Percentiles rank a stretch among this genome's conserved stretches.
Conservation (phyloP, 2,329 filamentous ascomycete genomes). For the Calycina herbarum region DNA sequence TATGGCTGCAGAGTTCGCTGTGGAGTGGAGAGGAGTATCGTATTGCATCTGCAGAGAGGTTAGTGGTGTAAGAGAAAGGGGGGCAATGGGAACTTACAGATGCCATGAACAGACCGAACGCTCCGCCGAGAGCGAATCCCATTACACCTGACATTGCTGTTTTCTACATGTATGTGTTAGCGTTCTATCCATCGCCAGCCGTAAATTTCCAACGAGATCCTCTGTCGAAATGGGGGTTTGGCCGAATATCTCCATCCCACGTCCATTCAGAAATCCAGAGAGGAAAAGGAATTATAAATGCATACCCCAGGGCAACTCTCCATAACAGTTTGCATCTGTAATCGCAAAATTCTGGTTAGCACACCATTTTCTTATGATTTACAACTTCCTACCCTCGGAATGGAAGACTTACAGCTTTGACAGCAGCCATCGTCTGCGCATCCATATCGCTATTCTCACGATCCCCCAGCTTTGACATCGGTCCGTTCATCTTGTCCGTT, state of each 20-base stretch:
- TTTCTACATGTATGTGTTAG: conserved; percentile 53
- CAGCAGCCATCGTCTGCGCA: conserved; percentile 17
- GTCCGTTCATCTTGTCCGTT: conserved; percentile 8
- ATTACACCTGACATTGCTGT: conserved; percentile 86
- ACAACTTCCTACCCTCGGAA: neutral
- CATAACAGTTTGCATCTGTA: conserved; percentile 16
- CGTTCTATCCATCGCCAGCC: neutral
- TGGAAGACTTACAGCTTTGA: conserved; percentile 14
- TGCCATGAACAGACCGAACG: conserved; percentile 98
- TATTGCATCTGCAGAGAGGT: conserved; percentile 77
- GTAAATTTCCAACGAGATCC: neutral
- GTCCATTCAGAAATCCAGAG: neutral
- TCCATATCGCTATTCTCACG: neutral
- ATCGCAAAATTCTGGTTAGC: conserved; percentile 6
- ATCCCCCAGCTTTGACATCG: conserved; percentile 2
- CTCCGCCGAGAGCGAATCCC: conserved; percentile 89
- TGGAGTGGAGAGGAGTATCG: conserved; percentile 74
- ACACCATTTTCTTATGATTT: neutral
- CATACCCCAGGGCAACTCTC: conserved; percentile 16
- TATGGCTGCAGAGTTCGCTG: conserved; percentile 44
- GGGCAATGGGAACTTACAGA: conserved; percentile 61
- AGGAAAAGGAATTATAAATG: neutral
- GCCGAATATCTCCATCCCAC: neutral
- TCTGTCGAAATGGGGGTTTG: neutral
- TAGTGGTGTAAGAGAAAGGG: conserved; percentile 11